Base-by-base conservation (phyloP, 345 rosid genomes). In the Chamaenerion angustifolium region DNA sequence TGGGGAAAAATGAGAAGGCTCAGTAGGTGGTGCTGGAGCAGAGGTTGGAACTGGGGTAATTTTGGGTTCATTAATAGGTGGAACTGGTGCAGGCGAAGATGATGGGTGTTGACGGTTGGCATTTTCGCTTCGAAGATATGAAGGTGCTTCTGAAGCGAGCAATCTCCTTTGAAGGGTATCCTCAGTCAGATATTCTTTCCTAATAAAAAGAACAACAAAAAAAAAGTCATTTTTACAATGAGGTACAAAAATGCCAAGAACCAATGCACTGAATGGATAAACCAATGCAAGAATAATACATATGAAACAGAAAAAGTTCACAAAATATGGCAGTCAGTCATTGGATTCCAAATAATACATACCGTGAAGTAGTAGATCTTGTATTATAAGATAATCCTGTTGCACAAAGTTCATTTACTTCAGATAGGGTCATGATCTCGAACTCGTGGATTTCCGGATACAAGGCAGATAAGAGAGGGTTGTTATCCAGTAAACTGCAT, bases 401-500 rank as follows among this genome's bases (percentile, higher is more conserved):
- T 62, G 71, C 59, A 15, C 48, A 51, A 21, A 17, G 25, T 41
- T 65, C 75, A 63, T 73, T 69, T 23, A 64, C 76, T 63, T 78
- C 77, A 62, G 66, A 45, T 57, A 74, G 83, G 12, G 84, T 72
- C 56, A 69, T 19, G 37, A 19, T 40, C 47, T 54, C 65, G 19
- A 75, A 64, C 42, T 66, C 64, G 40, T 31, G 46, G n/a, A 70
- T 60, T 63, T 73, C 78, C n/a, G 76, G 72, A 54, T 80, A 67
- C 10, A 69, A 43, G 47, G 55, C 42, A 27, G 66, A 55, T 19
- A 79, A 70, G 31, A 70, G 63, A 59, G 64, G 71, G 49, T 82
- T 82, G 61, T 79, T 72, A 64, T 82, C 85, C 47, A 76, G 43
- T 9, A 79, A 66, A 51, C 86, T 82, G 75, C 62, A 68, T 16